A percentile compares a stretch with the other conserved stretches of the same genome.
Evolutionary conservation across 2,329 filamentous ascomycete species (phyloP).

Genomic region (Cytospora mali): DNA sequence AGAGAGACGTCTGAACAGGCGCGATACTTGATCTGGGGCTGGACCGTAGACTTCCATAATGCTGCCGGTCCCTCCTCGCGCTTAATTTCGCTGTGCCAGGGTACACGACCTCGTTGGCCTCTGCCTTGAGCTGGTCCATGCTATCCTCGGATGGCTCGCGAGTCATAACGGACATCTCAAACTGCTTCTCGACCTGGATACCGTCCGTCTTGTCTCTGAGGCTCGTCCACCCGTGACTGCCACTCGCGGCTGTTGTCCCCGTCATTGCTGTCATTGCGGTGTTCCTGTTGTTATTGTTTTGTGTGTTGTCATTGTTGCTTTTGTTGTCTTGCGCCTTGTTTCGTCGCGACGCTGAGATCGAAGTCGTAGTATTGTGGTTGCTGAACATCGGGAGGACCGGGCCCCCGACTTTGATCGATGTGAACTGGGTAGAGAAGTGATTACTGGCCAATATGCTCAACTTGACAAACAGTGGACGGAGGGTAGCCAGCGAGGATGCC

Average conservation of each 20-base stretch:
- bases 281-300: conserved; percentile 6
- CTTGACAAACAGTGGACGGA: conserved; percentile 31
- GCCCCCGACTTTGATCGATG: conserved; percentile 5
- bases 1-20: conserved; percentile 12
- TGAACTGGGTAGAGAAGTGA: conserved; percentile 23
- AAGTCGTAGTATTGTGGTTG: conserved; percentile 20
- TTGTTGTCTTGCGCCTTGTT: conserved; percentile 13
- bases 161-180: conserved; percentile 27
- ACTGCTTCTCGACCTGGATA: conserved; percentile 23
- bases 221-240: not conserved
- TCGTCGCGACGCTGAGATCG: conserved; percentile 18
- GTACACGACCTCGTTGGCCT: conserved; percentile 22
- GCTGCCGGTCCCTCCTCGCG: conserved; percentile 14
- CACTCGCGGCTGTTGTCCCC: not conserved
- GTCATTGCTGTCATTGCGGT: conserved; percentile 9
- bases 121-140: conserved; percentile 20
- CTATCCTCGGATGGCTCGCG: conserved; percentile 21
- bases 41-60: conserved; percentile 4
- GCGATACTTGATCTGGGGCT: conserved; percentile 6
- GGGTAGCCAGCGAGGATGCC: conserved; percentile 43
- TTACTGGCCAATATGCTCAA: conserved; percentile 18
- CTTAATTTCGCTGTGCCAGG: conserved; percentile 15
- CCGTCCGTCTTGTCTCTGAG: conserved; percentile 8
- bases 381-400: conserved; percentile 23
- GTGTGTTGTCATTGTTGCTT: conserved; percentile 6